Conservation (phyloP, 768 basidiomycete species). For the Boletus sp. region DNA sequence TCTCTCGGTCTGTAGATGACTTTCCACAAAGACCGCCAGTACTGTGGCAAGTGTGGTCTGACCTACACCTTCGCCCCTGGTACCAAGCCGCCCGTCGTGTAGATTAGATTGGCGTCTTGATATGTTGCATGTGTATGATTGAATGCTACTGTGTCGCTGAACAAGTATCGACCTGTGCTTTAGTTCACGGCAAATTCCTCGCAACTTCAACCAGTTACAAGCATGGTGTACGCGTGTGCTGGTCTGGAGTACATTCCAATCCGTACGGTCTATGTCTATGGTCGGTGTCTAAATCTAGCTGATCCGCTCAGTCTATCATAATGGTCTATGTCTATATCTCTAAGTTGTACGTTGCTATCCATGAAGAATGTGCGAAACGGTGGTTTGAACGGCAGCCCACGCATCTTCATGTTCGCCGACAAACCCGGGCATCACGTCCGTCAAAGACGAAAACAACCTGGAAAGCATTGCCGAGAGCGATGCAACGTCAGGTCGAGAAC, state of each 20-base stretch:
- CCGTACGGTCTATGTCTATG: constrained; percentile 1
- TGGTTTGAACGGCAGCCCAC: constrained; percentile 23
- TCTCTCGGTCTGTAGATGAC: constrained; percentile 70
- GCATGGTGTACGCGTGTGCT: not conserved
- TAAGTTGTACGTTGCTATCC: not conserved
- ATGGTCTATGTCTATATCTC: constrained; percentile 4
- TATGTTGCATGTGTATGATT: constrained; percentile 14
- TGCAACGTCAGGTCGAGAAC: constrained; percentile 27
- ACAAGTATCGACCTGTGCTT: not conserved
- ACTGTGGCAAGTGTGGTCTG: constrained; percentile 93
- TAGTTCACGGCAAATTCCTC: not conserved
- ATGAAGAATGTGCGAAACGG: not conserved
- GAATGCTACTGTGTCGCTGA: constrained; percentile 5
- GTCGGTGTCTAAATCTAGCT: not conserved
- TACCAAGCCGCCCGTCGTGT: constrained; percentile 72
- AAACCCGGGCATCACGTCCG: constrained; percentile 35
- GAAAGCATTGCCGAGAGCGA: constrained; percentile 32
- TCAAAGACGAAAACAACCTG: constrained; percentile 40
- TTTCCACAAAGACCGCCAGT: constrained; percentile 97
- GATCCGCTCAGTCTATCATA: not conserved
- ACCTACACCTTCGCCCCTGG: constrained; percentile 85
- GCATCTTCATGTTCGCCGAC: constrained; percentile 30
- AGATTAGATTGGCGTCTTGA: constrained; percentile 24
- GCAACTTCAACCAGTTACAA: not conserved
- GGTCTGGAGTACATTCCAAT: not conserved